Evolutionary conservation across 805 yeast genomes (phyloP).

Genomic region (Saccharomyces jurei): DNA sequence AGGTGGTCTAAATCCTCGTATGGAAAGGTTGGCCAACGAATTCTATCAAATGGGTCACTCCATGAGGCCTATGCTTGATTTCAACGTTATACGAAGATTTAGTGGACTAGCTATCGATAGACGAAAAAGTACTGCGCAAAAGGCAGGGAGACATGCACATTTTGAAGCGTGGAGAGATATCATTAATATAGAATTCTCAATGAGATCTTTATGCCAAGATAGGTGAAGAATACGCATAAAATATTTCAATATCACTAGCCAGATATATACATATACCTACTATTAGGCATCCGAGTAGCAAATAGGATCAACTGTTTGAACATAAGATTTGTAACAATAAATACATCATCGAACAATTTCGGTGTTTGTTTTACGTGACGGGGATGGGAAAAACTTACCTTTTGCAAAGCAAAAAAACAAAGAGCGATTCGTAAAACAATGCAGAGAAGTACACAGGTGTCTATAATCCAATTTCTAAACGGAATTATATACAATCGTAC

Average conservation of each 20-base stretch:
- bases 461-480: not conserved
- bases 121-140: slow-evolving; percentile 44
- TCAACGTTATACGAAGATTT: slow-evolving; percentile 47
- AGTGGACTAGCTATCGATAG: slow-evolving; percentile 49
- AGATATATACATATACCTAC: not conserved
- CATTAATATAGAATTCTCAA: slow-evolving; percentile 44
- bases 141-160: slow-evolving; percentile 50
- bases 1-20: slow-evolving; percentile 75
- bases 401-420: not conserved
- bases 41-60: slow-evolving; percentile 31
- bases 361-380: not conserved
- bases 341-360: not conserved
- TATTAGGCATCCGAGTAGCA: not conserved
- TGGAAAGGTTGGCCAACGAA: slow-evolving; percentile 43
- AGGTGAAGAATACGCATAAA: slow-evolving; percentile 1
- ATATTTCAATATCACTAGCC: not conserved
- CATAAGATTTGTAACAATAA: not conserved
- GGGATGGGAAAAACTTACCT: not conserved
- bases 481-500: not conserved
- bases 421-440: not conserved
- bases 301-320: not conserved
- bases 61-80: slow-evolving; percentile 59
- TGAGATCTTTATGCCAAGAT: slow-evolving; percentile 15
- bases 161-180: slow-evolving; percentile 64
- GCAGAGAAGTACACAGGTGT: slow-evolving; percentile 1